phyloP scores from a whole-genome alignment of 768 basidiomycete species.

The Agrocybe praecox region DNA sequence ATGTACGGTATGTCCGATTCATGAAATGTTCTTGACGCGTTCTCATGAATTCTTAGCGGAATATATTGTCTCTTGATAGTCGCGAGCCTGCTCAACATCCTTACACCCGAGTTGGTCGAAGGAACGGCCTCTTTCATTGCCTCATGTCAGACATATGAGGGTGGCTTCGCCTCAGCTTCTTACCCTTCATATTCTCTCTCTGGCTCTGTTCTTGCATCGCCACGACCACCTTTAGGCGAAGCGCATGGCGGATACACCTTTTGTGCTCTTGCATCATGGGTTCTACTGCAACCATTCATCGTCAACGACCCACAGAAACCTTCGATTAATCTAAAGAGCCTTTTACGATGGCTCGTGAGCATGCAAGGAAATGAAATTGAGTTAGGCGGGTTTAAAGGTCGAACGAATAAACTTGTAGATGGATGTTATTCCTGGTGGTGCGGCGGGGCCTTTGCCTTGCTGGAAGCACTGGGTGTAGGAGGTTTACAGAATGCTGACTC shows the following conservation, averaged over 20 bases:
- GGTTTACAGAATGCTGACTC: slow-evolving; percentile 36
- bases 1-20: slow-evolving; percentile 70
- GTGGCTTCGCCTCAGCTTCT: slow-evolving; percentile 85
- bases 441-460: slow-evolving; percentile 80
- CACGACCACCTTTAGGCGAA: slow-evolving; percentile 83
- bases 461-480: slow-evolving; percentile 61
- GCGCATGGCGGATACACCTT: slow-evolving; percentile 98
- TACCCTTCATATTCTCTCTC: slow-evolving; percentile 61
- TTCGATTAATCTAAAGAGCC: slow-evolving; percentile 55
- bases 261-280: slow-evolving; percentile 86
- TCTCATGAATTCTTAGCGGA: slow-evolving; percentile 52
- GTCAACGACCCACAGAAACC: slow-evolving; percentile 26
- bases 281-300: slow-evolving; percentile 68
- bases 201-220: slow-evolving; percentile 33
- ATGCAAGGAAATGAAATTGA: slow-evolving; percentile 88
- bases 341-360: slow-evolving; percentile 80
- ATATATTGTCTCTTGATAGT: slow-evolving; percentile 90
- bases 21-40: background rate
- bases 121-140: slow-evolving; percentile 81
- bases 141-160: slow-evolving; percentile 96
- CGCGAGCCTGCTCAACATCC: slow-evolving; percentile 79
- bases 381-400: slow-evolving; percentile 89
- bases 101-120: slow-evolving; percentile 85
- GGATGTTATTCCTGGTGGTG: slow-evolving; percentile 99
- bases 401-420: slow-evolving; percentile 98